Conservation (phyloP, 1,284 basidiomycete species). For the Trichosporon sp. region DNA sequence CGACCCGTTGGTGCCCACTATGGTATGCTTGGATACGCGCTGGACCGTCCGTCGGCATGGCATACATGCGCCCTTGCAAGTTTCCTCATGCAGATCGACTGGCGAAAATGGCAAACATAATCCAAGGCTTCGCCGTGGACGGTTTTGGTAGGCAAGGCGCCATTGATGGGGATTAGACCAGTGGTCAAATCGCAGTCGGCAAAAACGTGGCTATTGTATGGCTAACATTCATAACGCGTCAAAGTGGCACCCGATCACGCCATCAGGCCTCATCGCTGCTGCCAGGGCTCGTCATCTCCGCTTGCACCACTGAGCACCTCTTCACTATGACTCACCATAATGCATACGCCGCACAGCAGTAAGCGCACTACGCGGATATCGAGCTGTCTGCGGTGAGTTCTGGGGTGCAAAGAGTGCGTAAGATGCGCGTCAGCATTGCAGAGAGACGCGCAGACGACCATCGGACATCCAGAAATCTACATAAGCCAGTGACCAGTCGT, state of each 20-base stretch:
- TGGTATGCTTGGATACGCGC: not conserved
- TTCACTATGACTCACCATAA: not conserved
- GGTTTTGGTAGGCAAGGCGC: not conserved
- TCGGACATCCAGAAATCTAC: not conserved
- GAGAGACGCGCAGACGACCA: not conserved
- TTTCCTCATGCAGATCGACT: not conserved
- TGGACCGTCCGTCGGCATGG: not conserved
- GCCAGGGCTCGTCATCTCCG: not conserved
- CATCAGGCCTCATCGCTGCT: not conserved
- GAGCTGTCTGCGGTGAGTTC: not conserved
- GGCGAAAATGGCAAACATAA: not conserved
- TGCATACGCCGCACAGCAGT: not conserved
- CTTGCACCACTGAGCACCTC: conserved; percentile 1
- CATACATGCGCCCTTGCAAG: not conserved
- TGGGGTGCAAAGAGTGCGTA: not conserved
- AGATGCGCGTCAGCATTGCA: not conserved
- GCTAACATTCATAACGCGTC: not conserved
- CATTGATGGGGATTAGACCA: not conserved
- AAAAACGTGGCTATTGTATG: not conserved
- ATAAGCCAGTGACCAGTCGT: not conserved
- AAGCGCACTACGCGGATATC: not conserved
- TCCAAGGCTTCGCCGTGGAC: too few relatives aligned
- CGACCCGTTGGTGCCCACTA: not conserved
- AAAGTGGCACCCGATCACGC: conserved; percentile 1
- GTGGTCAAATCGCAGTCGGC: not conserved